Evolutionary conservation across 2,329 filamentous ascomycete species (phyloP), one percentile per base, ranked within the genome.

Genomic region (Alternaria solani): DNA sequence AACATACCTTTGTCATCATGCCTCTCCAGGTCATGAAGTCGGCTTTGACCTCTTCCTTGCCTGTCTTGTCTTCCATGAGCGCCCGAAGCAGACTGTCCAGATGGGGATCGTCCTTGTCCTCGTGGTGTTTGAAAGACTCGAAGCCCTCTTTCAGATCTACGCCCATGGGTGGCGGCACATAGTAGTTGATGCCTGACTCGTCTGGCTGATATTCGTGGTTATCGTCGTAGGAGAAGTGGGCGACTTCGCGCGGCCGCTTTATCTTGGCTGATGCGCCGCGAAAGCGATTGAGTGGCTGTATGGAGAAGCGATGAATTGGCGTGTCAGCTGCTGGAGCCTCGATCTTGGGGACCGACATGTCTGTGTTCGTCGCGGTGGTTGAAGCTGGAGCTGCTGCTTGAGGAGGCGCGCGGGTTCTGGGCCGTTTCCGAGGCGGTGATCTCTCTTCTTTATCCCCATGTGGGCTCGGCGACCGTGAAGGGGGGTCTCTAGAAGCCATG

Each of bases 11-110:
- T 64, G 95, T 98, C 90, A 99, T 94, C 93, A 98, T 97, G 38
- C 95, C 95, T 72, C 95, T 85, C 94, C 94, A 99, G 1, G 94
- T 98, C 52, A 98, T 85, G 46, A 98, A 77, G 69, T 96, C 88
- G 2, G 91, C 90, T 62, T 93, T 87, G 86, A 12, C 48, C 32
- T 16, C 54, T 53, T 0, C 85, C 87, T 66, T 88, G 83, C 75
- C 89, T 84, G 79, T 98, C 95, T 66, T 92, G 84, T 26, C 86
- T 85, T 60, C 57, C 49, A 88, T 83, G 46, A 99, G 87, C 1
- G 93, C 90, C 61, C 87, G 89, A 23, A 99, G 82, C 30, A 99
- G 82, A 62, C 91, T 90, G 57, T 96, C 91, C 4, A 99, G 82
- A 79, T 99, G 95, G 70, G 95, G 92, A 76, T 97, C 93, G n/a